Evolutionary conservation across 2,329 filamentous ascomycete species (phyloP).

Genomic region (Alternaria hordeiaustralica): DNA sequence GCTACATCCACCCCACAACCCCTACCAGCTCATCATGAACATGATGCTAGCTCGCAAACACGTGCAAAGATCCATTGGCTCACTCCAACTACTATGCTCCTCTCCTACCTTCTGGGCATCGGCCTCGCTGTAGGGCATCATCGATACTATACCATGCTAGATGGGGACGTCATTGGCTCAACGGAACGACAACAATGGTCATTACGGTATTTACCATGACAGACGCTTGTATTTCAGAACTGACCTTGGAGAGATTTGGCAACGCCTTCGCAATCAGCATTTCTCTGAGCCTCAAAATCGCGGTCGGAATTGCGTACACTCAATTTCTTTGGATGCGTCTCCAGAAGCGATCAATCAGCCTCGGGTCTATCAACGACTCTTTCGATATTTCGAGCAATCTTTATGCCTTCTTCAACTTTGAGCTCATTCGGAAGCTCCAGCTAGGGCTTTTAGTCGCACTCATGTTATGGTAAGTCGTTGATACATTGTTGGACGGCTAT

Average conservation of each 20-base stretch:
- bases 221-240: too few species aligned
- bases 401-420: background rate
- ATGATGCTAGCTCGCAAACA: fast-evolving
- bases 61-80: background rate
- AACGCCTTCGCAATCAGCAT: background rate
- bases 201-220: background rate
- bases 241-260: fast-evolving
- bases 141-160: background rate
- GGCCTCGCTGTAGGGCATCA: background rate
- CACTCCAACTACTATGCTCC: fast-evolving
- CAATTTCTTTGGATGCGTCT: background rate
- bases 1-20: background rate
- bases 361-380: background rate
- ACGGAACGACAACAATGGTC: background rate
- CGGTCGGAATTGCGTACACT: background rate
- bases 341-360: background rate
- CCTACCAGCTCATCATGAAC: fast-evolving
- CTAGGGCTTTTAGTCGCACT: background rate
- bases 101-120: fast-evolving
- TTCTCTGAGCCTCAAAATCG: background rate
- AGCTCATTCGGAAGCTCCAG: fast-evolving
- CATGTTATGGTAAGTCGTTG: background rate
- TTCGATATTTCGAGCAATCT: background rate
- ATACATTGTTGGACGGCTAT: fast-evolving
- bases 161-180: background rate